phyloP scores from a whole-genome alignment of 352 stramenopile species.

The Globisporangium cederbergense region DNA sequence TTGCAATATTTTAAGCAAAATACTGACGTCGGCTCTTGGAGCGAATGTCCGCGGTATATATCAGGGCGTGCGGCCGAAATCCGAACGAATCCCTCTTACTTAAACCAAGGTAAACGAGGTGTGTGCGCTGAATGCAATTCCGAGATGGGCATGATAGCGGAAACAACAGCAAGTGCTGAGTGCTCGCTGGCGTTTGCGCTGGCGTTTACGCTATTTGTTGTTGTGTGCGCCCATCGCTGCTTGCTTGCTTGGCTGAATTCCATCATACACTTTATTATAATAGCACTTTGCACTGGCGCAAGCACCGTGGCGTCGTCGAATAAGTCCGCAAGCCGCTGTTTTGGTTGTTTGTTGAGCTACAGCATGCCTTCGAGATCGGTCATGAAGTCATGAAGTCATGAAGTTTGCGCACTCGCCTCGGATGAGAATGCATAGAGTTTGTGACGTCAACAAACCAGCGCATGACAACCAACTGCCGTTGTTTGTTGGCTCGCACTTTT shows the following conservation, averaged over 20 bases:
- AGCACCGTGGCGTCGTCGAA: not conserved
- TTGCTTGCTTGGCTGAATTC: not conserved
- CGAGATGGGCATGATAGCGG: not conserved
- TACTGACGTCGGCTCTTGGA: not conserved
- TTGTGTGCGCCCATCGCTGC: not conserved
- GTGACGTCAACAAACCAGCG: not conserved
- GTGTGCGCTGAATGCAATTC: slow-evolving; percentile 1
- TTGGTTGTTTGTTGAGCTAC: too few species aligned
- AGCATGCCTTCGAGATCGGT: not conserved
- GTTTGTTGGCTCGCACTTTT: not conserved
- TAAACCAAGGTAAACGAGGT: not conserved
- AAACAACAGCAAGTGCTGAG: not conserved
- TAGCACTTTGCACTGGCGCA: not conserved
- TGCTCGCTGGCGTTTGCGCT: not conserved
- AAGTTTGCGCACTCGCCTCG: not conserved
- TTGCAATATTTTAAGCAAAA: not conserved
- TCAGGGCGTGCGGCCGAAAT: not conserved
- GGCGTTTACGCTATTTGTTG: not conserved
- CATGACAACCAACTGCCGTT: not conserved
- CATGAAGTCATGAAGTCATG: too few species aligned
- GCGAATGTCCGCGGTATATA: slow-evolving; percentile 7
- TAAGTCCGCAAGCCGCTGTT: not conserved
- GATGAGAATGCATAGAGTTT: not conserved
- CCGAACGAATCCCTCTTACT: not conserved
- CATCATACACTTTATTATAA: not conserved